Evolutionary conservation across 2,329 filamentous ascomycete species (phyloP).

Genomic region (Penicillium sp.): DNA sequence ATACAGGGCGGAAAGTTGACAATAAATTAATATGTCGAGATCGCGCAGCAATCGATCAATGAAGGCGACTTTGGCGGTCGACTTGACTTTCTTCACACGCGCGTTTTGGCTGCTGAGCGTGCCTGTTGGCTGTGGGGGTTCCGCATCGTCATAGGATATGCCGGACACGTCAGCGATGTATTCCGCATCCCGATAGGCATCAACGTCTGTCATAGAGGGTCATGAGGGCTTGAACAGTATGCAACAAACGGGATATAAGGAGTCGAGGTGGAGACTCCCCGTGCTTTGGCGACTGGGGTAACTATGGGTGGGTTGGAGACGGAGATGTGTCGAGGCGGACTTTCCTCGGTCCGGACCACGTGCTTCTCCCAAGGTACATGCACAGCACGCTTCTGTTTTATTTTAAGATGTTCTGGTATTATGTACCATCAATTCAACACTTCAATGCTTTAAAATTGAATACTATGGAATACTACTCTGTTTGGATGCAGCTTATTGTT

Average conservation of each 20-base stretch:
- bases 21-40: conserved; percentile 61
- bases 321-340: conserved; percentile 10
- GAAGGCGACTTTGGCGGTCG: conserved; percentile 46
- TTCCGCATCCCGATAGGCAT: conserved; percentile 49
- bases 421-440: neutral
- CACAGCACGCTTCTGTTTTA: neutral
- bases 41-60: conserved; percentile 58
- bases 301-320: neutral
- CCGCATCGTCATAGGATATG: conserved; percentile 35
- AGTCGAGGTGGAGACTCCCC: conserved; percentile 11
- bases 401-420: neutral
- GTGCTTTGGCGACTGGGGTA: conserved; percentile 8
- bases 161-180: conserved; percentile 48
- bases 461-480: neutral
- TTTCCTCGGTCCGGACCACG: conserved; percentile 24
- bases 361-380: conserved; percentile 9
- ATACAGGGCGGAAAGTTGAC: conserved; percentile 61
- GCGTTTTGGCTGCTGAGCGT: conserved; percentile 24
- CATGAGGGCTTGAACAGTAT: conserved; percentile 40
- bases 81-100: conserved; percentile 37
- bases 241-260: conserved; percentile 11
- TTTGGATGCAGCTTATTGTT: neutral
- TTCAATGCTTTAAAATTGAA: neutral
- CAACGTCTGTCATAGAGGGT: conserved; percentile 50
- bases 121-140: conserved; percentile 18